A percentile compares a stretch with the other conserved stretches of the same genome.
Conservation (phyloP, 1,139 yeast species). For the Debaryomyces sp. region DNA sequence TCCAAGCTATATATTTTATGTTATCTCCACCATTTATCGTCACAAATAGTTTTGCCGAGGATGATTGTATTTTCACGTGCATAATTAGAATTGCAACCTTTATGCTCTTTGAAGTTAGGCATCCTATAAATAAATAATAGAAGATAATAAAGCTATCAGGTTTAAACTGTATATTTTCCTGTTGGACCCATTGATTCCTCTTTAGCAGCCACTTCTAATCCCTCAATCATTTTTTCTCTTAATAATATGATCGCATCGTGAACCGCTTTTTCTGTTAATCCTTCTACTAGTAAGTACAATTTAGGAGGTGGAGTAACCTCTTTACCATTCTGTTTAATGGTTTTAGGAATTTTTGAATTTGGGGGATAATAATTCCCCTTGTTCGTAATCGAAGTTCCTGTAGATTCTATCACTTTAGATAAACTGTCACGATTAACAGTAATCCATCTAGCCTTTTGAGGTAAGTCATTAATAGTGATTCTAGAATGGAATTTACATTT, state of each 20-base stretch:
- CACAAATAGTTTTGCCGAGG: slow-evolving; percentile 4
- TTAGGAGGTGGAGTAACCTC: slow-evolving; percentile 65
- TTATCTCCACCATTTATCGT: neutral
- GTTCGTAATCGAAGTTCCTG: slow-evolving; percentile 78
- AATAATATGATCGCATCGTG: slow-evolving; percentile 66
- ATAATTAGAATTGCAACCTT: neutral
- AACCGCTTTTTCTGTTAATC: slow-evolving; percentile 66
- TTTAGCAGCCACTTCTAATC: slow-evolving; percentile 49
- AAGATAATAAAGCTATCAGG: neutral
- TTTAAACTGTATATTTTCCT: slow-evolving; percentile 43
- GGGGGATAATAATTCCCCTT: slow-evolving; percentile 80
- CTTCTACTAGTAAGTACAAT: slow-evolving; percentile 78
- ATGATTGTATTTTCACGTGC: neutral
- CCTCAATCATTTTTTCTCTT: slow-evolving; percentile 62
- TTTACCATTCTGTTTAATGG: slow-evolving; percentile 27
- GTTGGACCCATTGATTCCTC: slow-evolving; percentile 41
- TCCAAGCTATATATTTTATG: neutral
- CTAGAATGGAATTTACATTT: slow-evolving; percentile 68
- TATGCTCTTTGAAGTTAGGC: too few species aligned
- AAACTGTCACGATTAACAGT: slow-evolving; percentile 73
- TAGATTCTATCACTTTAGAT: slow-evolving; percentile 66
- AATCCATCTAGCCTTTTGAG: slow-evolving; percentile 82
- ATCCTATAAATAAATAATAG: too few species aligned
- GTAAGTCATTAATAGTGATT: slow-evolving; percentile 80
- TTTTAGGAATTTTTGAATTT: slow-evolving; percentile 47